phyloP scores from a whole-genome alignment of 768 basidiomycete species.

The Boletus vinaceobasis region DNA sequence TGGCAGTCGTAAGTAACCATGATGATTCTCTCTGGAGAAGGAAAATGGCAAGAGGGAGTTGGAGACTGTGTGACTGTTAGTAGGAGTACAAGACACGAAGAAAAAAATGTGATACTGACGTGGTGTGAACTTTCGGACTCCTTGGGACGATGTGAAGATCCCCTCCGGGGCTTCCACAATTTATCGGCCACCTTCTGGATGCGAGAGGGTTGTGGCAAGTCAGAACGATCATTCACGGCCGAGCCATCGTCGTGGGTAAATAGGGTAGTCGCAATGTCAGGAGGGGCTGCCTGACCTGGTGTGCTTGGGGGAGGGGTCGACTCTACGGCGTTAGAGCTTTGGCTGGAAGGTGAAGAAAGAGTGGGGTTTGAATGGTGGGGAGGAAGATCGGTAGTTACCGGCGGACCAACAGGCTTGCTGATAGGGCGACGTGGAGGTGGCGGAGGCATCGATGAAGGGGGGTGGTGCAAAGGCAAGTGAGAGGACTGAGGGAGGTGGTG shows the following conservation, averaged over 20 bases:
- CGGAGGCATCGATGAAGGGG: constrained; percentile 23
- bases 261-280: constrained; percentile 37
- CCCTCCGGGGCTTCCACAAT: constrained; percentile 25
- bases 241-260: constrained; percentile 39
- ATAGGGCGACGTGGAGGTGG: constrained; percentile 19
- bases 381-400: constrained; percentile 38
- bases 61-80: constrained; percentile 26
- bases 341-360: constrained; percentile 67
- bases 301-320: constrained; percentile 72
- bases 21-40: constrained; percentile 40
- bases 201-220: constrained; percentile 28
- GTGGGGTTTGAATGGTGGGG: constrained; percentile 48
- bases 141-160: constrained; percentile 29
- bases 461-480: constrained; percentile 24
- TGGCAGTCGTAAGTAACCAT: constrained; percentile 79
- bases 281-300: constrained; percentile 48
- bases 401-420: constrained; percentile 20
- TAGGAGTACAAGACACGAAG: constrained; percentile 1
- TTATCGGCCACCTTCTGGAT: constrained; percentile 33
- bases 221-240: constrained; percentile 27
- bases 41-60: constrained; percentile 28
- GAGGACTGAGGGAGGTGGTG: constrained; percentile 21
- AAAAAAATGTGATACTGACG: constrained; percentile 8
- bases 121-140: constrained; percentile 27
- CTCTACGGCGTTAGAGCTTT: constrained; percentile 59